Evolutionary conservation across 176 grass and related monocot species (phyloP).

Genomic region (Raddia distichophylla): DNA sequence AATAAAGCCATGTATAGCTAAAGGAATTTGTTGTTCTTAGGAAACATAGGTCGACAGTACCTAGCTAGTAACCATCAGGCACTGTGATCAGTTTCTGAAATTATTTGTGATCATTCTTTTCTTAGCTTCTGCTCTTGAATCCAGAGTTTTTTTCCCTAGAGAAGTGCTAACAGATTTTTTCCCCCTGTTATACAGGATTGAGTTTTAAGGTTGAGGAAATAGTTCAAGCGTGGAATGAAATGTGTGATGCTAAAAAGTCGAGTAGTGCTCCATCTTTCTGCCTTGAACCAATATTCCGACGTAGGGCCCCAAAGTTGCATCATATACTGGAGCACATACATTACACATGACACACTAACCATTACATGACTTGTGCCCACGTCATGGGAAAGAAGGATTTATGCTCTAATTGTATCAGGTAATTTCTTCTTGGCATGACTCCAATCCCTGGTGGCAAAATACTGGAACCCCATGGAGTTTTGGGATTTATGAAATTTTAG

Average conservation of each 20-base stretch:
- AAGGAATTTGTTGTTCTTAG: not conserved
- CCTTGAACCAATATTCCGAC: slow-evolving; percentile 62
- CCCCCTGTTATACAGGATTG: slow-evolving; percentile 57
- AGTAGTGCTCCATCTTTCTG: slow-evolving; percentile 51
- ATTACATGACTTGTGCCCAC: not conserved
- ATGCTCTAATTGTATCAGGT: slow-evolving; percentile 33
- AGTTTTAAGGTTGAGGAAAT: slow-evolving; percentile 83
- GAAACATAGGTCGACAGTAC: not conserved
- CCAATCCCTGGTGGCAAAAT: not conserved
- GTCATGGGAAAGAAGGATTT: not conserved
- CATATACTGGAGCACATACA: slow-evolving; percentile 66
- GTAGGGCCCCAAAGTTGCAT: slow-evolving; percentile 65
- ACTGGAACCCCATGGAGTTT: not conserved
- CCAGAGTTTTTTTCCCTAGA: not conserved
- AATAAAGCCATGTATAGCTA: not conserved
- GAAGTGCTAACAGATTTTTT: slow-evolving; percentile 36
- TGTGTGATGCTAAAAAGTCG: slow-evolving; percentile 73
- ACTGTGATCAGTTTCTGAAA: not conserved
- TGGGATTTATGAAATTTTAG: not conserved
- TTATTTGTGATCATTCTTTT: not conserved
- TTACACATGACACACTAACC: slow-evolving; percentile 43
- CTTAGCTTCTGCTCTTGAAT: not conserved
- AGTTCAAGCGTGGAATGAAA: slow-evolving; percentile 76
- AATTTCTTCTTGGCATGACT: slow-evolving; percentile 24
- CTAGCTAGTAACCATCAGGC: not conserved